Conservation (phyloP, 768 basidiomycete genomes). For the Panaeolus papilionaceus region DNA sequence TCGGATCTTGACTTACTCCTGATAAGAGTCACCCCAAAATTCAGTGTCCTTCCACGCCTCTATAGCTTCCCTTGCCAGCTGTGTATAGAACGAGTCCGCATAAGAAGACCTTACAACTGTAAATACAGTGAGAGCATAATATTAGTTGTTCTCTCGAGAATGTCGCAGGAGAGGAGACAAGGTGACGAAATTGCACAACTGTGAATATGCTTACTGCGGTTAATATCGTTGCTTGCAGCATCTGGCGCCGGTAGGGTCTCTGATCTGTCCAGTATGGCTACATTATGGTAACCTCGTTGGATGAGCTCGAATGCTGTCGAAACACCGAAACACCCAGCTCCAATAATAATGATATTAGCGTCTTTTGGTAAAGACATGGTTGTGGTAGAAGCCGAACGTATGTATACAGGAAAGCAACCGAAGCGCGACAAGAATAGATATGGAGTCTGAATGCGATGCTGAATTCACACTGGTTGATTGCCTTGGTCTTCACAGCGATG, state of each 20-base stretch:
- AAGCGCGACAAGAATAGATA: background rate
- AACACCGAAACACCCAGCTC: conserved; percentile 86
- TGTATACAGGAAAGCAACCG: conserved; percentile 1
- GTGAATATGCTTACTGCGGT: conserved; percentile 44
- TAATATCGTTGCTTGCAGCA: conserved; percentile 70
- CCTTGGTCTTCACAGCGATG: too few species aligned
- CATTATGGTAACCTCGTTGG: conserved; percentile 64
- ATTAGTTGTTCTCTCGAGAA: conserved; percentile 4
- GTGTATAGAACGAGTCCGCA: conserved; percentile 68
- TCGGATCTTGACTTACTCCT: conserved; percentile 65
- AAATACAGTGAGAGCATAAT: background rate
- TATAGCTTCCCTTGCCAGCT: conserved; percentile 81
- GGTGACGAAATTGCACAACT: background rate
- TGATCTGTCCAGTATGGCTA: conserved; percentile 82
- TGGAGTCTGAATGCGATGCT: background rate
- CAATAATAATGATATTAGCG: conserved; percentile 67
- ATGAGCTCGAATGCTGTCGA: conserved; percentile 87
- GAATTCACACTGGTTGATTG: too few species aligned
- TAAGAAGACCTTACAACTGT: conserved; percentile 81
- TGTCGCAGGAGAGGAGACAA: background rate
- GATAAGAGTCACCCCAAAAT: conserved; percentile 77
- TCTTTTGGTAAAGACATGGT: conserved; percentile 35
- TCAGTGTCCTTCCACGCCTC: conserved; percentile 69
- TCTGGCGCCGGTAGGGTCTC: conserved; percentile 77
- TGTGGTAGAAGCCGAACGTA: conserved; percentile 14